Conservation (phyloP, 495 filamentous ascomycete species). For the Annulohypoxylon moriforme region DNA sequence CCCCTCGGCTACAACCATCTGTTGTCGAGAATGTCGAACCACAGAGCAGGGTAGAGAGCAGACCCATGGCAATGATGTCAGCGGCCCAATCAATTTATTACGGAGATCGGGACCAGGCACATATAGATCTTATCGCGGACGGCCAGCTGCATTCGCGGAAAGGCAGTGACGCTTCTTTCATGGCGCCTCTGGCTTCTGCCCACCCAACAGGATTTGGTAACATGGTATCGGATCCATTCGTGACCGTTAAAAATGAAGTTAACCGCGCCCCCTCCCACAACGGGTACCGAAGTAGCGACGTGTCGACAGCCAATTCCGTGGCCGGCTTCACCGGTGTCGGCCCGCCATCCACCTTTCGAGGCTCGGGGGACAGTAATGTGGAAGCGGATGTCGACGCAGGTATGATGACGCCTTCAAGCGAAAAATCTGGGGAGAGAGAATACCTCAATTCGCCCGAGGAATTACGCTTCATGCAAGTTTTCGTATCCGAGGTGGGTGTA, state of each 20-base stretch:
- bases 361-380: slow-evolving; percentile 31
- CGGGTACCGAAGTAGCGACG: slow-evolving; percentile 46
- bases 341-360: slow-evolving; percentile 41
- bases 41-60: slow-evolving; percentile 15
- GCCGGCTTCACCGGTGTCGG: slow-evolving; percentile 43
- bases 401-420: slow-evolving; percentile 62
- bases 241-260: slow-evolving; percentile 37
- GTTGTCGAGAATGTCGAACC: slow-evolving; percentile 20
- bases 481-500: slow-evolving; percentile 87
- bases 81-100: slow-evolving; percentile 40
- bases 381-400: slow-evolving; percentile 46
- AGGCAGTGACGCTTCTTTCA: slow-evolving; percentile 37
- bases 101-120: slow-evolving; percentile 32
- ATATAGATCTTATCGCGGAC: slow-evolving; percentile 27
- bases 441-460: slow-evolving; percentile 80
- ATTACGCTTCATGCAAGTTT: slow-evolving; percentile 86
- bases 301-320: slow-evolving; percentile 46
- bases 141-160: slow-evolving; percentile 46
- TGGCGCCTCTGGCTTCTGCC: slow-evolving; percentile 26
- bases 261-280: slow-evolving; percentile 34
- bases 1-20: slow-evolving; percentile 23
- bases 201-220: slow-evolving; percentile 32
- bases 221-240: slow-evolving; percentile 42
- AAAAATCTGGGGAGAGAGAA: slow-evolving; percentile 57
- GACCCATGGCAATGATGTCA: slow-evolving; percentile 23